Percentiles rank a stretch among this genome's conserved stretches.
These are phyloP conservation scores for Craspedostauros australis DNA, from an alignment of 108 stramenopile genomes.

Conservation along the genomic window DNA sequence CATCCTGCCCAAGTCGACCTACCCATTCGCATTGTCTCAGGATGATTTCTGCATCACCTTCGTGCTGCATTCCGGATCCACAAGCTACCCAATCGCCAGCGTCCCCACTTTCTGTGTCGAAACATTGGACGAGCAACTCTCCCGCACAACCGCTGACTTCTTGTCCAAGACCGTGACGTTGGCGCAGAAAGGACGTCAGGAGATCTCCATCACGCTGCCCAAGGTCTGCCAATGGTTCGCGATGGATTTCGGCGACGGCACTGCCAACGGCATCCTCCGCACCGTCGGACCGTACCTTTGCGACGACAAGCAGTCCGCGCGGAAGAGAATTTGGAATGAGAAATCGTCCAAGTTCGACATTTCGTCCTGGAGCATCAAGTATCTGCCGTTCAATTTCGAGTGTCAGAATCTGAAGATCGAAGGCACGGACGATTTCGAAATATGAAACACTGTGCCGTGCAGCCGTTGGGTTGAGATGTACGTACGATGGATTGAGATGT, in stretches of 20 bases:
- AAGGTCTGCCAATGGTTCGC: slow-evolving; percentile 45
- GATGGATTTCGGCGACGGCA: slow-evolving; percentile 35
- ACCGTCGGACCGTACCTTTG: slow-evolving; percentile 19
- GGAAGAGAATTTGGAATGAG: slow-evolving; percentile 7
- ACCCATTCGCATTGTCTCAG: slow-evolving; percentile 35
- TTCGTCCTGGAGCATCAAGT: slow-evolving; percentile 18
- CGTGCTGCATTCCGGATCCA: slow-evolving; percentile 60
- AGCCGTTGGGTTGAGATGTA: too few species aligned
- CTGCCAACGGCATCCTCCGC: slow-evolving; percentile 16
- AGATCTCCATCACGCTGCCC: slow-evolving; percentile 25
- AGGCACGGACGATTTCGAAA: too few species aligned
- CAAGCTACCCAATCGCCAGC: slow-evolving; percentile 35
- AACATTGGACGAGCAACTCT: slow-evolving; percentile 29
- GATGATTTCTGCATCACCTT: slow-evolving; percentile 62
- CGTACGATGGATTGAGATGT: too few species aligned
- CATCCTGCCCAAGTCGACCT: slow-evolving; percentile 47
- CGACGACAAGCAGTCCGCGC: slow-evolving; percentile 6
- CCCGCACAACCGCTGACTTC: slow-evolving; percentile 12
- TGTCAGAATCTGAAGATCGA: slow-evolving; percentile 32
- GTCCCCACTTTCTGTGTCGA: slow-evolving; percentile 26
- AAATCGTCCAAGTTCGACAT: slow-evolving; percentile 9
- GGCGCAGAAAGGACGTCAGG: slow-evolving; percentile 5
- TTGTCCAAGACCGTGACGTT: slow-evolving; percentile 7
- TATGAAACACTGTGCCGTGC: too few species aligned
- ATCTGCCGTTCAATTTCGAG: slow-evolving; percentile 27